phyloP scores from a whole-genome alignment of 2,329 filamentous ascomycete genomes.

The Chaetomiaceae sp. region DNA sequence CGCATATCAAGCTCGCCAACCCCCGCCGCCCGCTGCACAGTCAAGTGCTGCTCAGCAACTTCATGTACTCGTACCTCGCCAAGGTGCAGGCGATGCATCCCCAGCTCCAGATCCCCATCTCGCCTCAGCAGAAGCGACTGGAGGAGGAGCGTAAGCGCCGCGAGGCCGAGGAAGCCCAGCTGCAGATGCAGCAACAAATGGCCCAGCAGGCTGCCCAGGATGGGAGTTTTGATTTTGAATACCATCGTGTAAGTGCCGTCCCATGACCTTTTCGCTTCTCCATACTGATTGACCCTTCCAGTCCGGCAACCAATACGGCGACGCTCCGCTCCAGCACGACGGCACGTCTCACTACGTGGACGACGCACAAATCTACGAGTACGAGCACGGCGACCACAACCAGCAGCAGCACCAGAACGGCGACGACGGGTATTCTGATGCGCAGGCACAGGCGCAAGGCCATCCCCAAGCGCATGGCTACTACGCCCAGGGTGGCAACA shows the following conservation, averaged over 20 bases:
- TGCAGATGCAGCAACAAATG: conserved; percentile 38
- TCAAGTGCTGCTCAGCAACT: conserved; percentile 94
- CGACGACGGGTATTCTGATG: background rate
- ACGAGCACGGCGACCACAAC: conserved; percentile 30
- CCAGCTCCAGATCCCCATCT: conserved; percentile 84
- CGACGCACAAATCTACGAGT: conserved; percentile 34
- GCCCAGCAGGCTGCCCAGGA: conserved; percentile 29
- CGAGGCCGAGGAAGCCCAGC: conserved; percentile 39
- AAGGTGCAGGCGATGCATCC: conserved; percentile 99
- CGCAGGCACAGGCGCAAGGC: conserved; percentile 14
- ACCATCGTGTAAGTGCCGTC: conserved; percentile 32
- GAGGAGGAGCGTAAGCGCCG: conserved; percentile 45
- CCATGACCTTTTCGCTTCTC: background rate
- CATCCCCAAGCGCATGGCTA: conserved; percentile 15
- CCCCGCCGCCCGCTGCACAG: conserved; percentile 86
- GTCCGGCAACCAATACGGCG: conserved; percentile 32
- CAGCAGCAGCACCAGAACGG: conserved; percentile 16
- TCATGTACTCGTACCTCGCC: conserved; percentile 98
- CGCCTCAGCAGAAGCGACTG: conserved; percentile 50
- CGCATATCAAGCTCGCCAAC: conserved; percentile 98
- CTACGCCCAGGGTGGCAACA: conserved; percentile 16
- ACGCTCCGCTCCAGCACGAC: conserved; percentile 24
- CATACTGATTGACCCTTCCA: conserved; percentile 11
- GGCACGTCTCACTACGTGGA: conserved; percentile 31
- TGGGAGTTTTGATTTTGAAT: conserved; percentile 35